Evolutionary conservation across 345 rosid species (phyloP), one percentile per base, ranked within the genome.

Genomic region (Boechera stricta): DNA sequence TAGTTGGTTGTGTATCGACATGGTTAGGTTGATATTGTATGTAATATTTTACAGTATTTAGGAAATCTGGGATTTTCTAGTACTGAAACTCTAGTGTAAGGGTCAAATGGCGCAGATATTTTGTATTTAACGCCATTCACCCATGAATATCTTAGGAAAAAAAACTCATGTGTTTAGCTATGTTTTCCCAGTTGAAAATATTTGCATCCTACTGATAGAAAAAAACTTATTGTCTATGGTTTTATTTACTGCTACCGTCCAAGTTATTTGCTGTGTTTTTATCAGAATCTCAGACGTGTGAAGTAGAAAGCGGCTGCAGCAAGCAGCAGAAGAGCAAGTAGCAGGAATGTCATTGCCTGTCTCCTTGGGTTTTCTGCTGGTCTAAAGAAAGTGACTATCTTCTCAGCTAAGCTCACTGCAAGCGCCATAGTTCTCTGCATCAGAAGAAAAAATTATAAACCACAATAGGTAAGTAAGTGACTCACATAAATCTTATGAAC

Each of bases 41-140:
- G 53, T 73, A 73, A 81, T 81, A 77, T 70, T 71, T 39, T 39
- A 39, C 42, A 39, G 42, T 39, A 39, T 39, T 39, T 39, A 9
- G 42, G 42, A 39, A 39, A 39, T 39, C 42, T 39, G 12, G 9
- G 42, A 39, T 39, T 39, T 39, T 39, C 42, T 39, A 39, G 81
- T 76, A 76, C 85, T 78, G 80, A 82, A 42, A 80, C 82, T 80
- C 83, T 80, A 77, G 60, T 65, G 33, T 74, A 47, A 0, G 77
- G 85, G 79, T 71, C 39, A 59, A 47, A 74, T 77, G 85, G 90
- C 79, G 80, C 55, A 83, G 68, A 65, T 80, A 76, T 82, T 78
- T 83, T 85, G 86, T 85, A 84, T 86, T 82, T 77, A 82, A 55
- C 76, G 80, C 85, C 82, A 66, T 77, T 66, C 4, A 54, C 71